Conservation (phyloP, 2,329 filamentous ascomycete species). For the Pseudofabraea citricarpa region DNA sequence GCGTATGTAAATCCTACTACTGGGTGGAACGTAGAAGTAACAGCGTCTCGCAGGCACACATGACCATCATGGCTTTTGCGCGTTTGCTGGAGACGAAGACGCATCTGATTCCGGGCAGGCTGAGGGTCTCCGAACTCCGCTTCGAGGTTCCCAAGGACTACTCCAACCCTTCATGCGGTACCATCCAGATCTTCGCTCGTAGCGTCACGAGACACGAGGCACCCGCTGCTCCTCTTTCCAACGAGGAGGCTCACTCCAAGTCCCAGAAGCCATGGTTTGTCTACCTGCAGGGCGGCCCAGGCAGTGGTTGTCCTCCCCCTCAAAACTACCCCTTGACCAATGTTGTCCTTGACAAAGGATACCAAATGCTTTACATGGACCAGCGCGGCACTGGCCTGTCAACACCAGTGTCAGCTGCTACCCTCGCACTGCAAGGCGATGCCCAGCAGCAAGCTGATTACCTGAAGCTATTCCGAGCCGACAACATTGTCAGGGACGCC, state of each 20-base stretch:
- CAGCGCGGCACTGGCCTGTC: conserved; percentile 87
- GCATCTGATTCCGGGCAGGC: conserved; percentile 47
- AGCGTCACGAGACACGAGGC: conserved; percentile 64
- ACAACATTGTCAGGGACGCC: conserved; percentile 84
- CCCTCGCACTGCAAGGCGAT: conserved; percentile 60
- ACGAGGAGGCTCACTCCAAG: conserved; percentile 34
- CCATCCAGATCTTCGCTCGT: conserved; percentile 73
- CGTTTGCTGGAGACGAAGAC: conserved; percentile 32
- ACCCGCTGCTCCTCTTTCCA: conserved; percentile 31
- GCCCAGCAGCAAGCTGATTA: conserved; percentile 70
- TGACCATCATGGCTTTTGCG: conserved; percentile 19
- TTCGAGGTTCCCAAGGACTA: conserved; percentile 84
- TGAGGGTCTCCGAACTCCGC: conserved; percentile 74
- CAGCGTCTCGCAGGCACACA: too few species aligned
- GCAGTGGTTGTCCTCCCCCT: conserved; percentile 70
- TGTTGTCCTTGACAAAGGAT: conserved; percentile 70
- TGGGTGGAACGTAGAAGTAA: too few species aligned
- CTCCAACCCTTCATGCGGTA: conserved; percentile 50
- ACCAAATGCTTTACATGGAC: conserved; percentile 83
- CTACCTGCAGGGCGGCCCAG: conserved; percentile 83
- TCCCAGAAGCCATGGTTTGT: conserved; percentile 56
- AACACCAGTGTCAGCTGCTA: conserved; percentile 70
- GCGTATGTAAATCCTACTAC: too few species aligned
- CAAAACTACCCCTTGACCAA: conserved; percentile 70
- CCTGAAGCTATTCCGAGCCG: conserved; percentile 79